These are phyloP conservation scores for Russula dissimulans DNA, from an alignment of 768 basidiomycete genomes.

Conservation along the genomic window DNA sequence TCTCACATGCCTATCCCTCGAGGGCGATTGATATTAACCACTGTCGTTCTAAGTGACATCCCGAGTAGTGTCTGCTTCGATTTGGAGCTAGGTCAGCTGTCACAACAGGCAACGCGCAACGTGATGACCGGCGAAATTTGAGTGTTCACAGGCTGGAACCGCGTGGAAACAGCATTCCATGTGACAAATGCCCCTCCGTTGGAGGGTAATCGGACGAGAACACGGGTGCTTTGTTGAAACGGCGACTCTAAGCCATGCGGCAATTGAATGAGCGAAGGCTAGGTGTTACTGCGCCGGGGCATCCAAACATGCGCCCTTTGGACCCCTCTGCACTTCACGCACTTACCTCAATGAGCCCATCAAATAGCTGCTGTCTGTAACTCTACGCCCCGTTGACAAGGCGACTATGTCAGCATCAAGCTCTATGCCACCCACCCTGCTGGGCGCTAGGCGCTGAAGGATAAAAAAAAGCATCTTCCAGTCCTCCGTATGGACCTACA, in stretches of 20 bases:
- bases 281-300: not conserved
- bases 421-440: not conserved
- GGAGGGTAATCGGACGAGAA: not conserved
- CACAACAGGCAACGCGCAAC: not conserved
- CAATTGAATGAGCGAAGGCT: not conserved
- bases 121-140: not conserved
- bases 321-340: not conserved
- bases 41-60: not conserved
- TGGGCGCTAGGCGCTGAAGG: not conserved
- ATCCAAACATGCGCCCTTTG: not conserved
- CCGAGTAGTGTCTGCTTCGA: not conserved
- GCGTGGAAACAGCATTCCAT: slow-evolving; percentile 10
- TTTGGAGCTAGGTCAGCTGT: not conserved
- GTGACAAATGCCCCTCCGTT: not conserved
- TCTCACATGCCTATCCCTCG: not conserved
- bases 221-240: not conserved
- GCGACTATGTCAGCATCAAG: not conserved
- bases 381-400: not conserved
- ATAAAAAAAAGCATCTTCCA: not conserved
- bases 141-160: not conserved
- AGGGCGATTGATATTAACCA: not conserved
- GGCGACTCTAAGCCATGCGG: slow-evolving; percentile 3
- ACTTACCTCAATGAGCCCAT: not conserved
- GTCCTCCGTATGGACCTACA: not conserved
- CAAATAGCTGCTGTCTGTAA: not conserved